Base-by-base conservation (phyloP, 306 rosid genomes). In the Fragaria nilgerrensis region DNA sequence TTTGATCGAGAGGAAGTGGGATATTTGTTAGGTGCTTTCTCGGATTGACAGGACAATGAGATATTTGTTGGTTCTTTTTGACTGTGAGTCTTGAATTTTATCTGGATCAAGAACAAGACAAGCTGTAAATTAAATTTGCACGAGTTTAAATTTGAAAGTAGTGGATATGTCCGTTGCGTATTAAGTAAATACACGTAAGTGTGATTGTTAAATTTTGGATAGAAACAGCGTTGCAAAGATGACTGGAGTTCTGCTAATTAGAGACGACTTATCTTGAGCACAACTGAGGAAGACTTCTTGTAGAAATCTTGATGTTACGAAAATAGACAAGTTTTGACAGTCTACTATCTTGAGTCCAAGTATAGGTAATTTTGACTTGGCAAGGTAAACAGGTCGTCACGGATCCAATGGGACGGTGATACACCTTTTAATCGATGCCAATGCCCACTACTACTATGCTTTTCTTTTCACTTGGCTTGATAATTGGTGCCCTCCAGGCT, bases 51-150 rank as follows among this genome's bases (percentile, higher is more conserved):
- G 20, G 50, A 3, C 19, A 50, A 50, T 50, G 17, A 50, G 56
- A 50, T 50, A 50, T 17, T 50, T 17, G 9, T 50, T 5, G 9
- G 53, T 4, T 15, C 20, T 15, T 15, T 49, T 49, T 52, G 58
- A 29, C 3, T 29, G 32, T 2, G 32, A 29, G 32, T 29, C 32
- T 29, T 29, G 32, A 29, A 17, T 20, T 17, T 17, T 50, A 50
- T 17, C 17, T 0, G 0, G 19, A 6, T 56, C 0, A 3, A 20
- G 58, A 22, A 22, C 0, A 32, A 32, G 34, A 0, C 0, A 0
- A 32, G 34, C 34, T 64, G 45, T 64, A 32, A 32, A 64, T 15
- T 32, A 2, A 23, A 27, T 25, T 5, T 13, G 3, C 4, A 9
- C 22, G 5, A 23, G 5, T 56, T 56, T 23, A 58, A 58, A 58